Conservation (phyloP, 768 basidiomycete genomes). For the Dendrothele bispora region DNA sequence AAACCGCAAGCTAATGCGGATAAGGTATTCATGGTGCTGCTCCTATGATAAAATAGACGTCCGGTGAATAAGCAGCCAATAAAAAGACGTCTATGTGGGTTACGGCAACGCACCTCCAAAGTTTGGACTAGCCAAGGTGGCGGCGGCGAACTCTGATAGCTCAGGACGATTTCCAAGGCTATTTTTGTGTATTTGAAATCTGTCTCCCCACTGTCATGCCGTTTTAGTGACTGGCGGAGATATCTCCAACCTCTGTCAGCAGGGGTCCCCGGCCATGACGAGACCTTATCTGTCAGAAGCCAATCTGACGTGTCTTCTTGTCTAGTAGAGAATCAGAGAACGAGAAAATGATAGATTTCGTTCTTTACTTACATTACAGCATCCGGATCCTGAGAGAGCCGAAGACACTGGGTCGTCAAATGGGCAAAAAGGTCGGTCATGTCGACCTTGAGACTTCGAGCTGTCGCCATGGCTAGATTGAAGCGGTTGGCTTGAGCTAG, state of each 20-base stretch:
- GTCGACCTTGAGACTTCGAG: slow-evolving; percentile 74
- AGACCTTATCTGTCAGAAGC: slow-evolving; percentile 78
- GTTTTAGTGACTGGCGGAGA: slow-evolving; percentile 74
- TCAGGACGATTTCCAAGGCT: slow-evolving; percentile 74
- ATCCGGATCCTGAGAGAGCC: slow-evolving; percentile 65
- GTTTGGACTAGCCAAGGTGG: slow-evolving; percentile 84
- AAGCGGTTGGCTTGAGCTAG: slow-evolving; percentile 79
- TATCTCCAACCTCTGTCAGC: slow-evolving; percentile 87
- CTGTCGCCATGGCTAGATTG: slow-evolving; percentile 76
- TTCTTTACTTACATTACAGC: slow-evolving; percentile 55
- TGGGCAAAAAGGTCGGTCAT: slow-evolving; percentile 84
- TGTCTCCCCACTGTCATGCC: slow-evolving; percentile 71
- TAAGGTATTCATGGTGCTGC: slow-evolving; percentile 81
- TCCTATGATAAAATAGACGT: slow-evolving; percentile 38
- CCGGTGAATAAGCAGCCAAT: background rate
- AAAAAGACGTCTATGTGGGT: background rate
- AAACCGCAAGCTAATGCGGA: slow-evolving; percentile 74
- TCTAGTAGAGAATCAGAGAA: slow-evolving; percentile 34
- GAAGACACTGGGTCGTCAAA: slow-evolving; percentile 77
- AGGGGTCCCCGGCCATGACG: slow-evolving; percentile 81
- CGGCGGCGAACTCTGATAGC: slow-evolving; percentile 59
- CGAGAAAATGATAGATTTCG: too few relatives aligned
- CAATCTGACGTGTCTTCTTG: slow-evolving; percentile 75
- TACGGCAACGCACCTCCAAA: slow-evolving; percentile 54
- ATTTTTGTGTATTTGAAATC: slow-evolving; percentile 78